These are phyloP conservation scores for Candida vartiovaarae DNA, from an alignment of 805 yeast species.

Conservation along the genomic window DNA sequence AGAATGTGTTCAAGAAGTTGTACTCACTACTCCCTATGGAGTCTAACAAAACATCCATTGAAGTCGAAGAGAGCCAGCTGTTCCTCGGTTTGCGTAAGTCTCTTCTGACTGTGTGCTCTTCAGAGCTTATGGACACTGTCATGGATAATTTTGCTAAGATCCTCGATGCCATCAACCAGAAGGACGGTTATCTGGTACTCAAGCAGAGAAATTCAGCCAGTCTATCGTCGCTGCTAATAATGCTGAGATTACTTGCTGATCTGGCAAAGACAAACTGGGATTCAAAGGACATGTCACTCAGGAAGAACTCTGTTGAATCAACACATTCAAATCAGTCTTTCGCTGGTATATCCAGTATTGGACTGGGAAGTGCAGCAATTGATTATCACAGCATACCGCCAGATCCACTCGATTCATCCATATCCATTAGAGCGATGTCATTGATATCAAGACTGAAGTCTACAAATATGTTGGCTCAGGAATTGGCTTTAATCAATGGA, in stretches of 20 bases:
- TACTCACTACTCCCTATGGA: constrained; percentile 30
- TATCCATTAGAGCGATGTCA: constrained; percentile 25
- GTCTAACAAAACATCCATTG: constrained; percentile 28
- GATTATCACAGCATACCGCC: constrained; percentile 31
- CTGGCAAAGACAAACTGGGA: constrained; percentile 35
- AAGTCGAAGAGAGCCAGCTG: constrained; percentile 30
- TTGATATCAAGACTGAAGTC: constrained; percentile 28
- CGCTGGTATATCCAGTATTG: constrained; percentile 20
- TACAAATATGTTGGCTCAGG: constrained; percentile 24
- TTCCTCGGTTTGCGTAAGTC: constrained; percentile 29
- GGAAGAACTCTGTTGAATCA: constrained; percentile 20
- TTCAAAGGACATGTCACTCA: constrained; percentile 20
- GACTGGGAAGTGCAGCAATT: constrained; percentile 27
- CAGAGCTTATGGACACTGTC: constrained; percentile 26
- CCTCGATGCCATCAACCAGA: constrained; percentile 24
- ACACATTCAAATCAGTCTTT: constrained; percentile 14
- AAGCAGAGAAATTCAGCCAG: constrained; percentile 23
- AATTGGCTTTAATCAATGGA: constrained; percentile 26
- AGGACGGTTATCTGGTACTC: constrained; percentile 21
- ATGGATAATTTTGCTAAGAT: constrained; percentile 21
- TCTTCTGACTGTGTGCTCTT: constrained; percentile 25
- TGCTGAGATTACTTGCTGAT: constrained; percentile 34
- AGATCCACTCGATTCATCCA: constrained; percentile 18
- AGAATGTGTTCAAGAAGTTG: constrained; percentile 29
- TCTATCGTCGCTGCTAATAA: constrained; percentile 29